A percentile compares a stretch with the other conserved stretches of the same genome.
Evolutionary conservation across 805 yeast genomes (phyloP).

Genomic region (Sugiyamaella valdiviana): DNA sequence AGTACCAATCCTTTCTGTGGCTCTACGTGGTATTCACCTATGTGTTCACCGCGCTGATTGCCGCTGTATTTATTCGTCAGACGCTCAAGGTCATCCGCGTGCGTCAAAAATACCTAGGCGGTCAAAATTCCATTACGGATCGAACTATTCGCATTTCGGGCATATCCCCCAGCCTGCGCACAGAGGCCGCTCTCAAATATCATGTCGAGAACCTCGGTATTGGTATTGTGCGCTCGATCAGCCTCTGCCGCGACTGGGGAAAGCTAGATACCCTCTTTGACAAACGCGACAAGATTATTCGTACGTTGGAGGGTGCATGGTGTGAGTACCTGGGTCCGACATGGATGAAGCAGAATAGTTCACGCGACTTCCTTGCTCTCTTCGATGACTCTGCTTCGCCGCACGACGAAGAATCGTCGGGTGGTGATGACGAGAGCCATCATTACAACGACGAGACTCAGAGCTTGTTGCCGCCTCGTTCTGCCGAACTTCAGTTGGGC

Average conservation of each 20-base stretch:
- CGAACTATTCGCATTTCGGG: constrained; percentile 84
- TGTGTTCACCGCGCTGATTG: constrained; percentile 66
- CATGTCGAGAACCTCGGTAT: constrained; percentile 74
- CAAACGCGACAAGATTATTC: constrained; percentile 48
- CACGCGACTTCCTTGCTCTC: background rate
- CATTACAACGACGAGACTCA: constrained; percentile 1
- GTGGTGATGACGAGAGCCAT: background rate
- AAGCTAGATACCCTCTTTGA: constrained; percentile 60
- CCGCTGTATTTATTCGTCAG: constrained; percentile 56
- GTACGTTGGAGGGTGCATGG: constrained; percentile 65
- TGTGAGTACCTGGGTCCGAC: constrained; percentile 53
- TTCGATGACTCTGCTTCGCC: background rate
- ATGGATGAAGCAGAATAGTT: constrained; percentile 4
- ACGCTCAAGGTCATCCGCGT: constrained; percentile 68
- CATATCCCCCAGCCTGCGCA: constrained; percentile 75
- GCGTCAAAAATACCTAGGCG: constrained; percentile 76
- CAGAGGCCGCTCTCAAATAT: constrained; percentile 58
- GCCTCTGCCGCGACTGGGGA: constrained; percentile 84
- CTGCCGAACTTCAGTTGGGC: constrained; percentile 17
- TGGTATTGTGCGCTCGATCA: constrained; percentile 70
- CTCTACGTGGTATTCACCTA: constrained; percentile 83
- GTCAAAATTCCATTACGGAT: constrained; percentile 84
- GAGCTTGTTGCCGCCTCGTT: constrained; percentile 1
- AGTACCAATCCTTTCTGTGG: constrained; percentile 63
- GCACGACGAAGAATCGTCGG: background rate